These are phyloP conservation scores for Pyrenula massariospora DNA, from an alignment of 495 filamentous ascomycete species.

Conservation along the genomic window DNA sequence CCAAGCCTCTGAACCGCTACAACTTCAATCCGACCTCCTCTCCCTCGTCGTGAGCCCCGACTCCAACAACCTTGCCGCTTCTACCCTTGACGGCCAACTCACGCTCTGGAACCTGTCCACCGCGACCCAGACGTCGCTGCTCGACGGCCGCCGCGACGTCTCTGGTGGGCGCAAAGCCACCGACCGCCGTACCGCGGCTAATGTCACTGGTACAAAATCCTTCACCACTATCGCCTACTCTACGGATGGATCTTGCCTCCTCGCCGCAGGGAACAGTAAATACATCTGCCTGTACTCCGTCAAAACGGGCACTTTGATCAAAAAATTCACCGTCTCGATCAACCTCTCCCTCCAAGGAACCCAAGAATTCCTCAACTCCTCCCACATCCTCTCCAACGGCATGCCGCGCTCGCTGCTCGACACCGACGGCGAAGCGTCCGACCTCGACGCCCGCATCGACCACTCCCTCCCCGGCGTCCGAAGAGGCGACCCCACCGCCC, in stretches of 20 bases:
- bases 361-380: constrained; percentile 91
- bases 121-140: constrained; percentile 64
- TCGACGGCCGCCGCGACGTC: constrained; percentile 84
- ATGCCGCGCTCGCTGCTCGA: constrained; percentile 65
- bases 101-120: constrained; percentile 91
- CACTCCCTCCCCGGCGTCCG: constrained; percentile 77
- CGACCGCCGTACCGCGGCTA: constrained; percentile 83
- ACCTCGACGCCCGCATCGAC: constrained; percentile 76
- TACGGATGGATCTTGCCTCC: constrained; percentile 77
- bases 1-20: constrained; percentile 88
- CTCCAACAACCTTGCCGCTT: constrained; percentile 79
- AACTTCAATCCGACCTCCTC: constrained; percentile 80
- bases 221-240: constrained; percentile 85
- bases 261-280: constrained; percentile 91
- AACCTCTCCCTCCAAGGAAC: constrained; percentile 92
- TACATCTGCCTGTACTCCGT: constrained; percentile 95
- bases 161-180: constrained; percentile 81
- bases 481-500: constrained; percentile 67
- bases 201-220: constrained; percentile 74
- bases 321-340: constrained; percentile 87
- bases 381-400: constrained; percentile 80
- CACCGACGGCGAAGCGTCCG: constrained; percentile 76
- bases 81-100: constrained; percentile 84
- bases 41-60: constrained; percentile 82
- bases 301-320: constrained; percentile 74